Conservation (phyloP, 306 rosid species). For the Luffa aegyptiaca region DNA sequence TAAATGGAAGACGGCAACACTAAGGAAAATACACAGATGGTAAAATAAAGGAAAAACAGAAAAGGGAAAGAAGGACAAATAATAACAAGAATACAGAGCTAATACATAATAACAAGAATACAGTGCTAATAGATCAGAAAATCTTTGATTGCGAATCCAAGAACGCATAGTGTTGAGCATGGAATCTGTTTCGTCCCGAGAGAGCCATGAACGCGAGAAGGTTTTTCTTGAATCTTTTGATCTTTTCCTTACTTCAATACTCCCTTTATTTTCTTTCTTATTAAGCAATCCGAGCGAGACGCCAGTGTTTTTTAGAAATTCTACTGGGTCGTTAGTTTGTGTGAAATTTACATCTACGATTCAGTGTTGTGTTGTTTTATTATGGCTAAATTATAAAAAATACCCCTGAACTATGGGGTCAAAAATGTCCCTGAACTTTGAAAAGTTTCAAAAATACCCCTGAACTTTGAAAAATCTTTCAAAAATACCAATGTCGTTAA, state of each 20-base stretch:
- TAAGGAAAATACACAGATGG: too few species aligned
- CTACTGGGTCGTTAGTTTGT: neutral
- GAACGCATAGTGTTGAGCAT: neutral
- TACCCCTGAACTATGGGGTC: too few species aligned
- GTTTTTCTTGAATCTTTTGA: slow-evolving; percentile 13
- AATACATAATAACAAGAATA: too few species aligned
- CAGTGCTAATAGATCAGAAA: neutral
- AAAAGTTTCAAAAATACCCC: too few species aligned
- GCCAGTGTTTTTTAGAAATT: neutral
- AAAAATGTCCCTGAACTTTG: too few species aligned
- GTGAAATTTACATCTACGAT: neutral
- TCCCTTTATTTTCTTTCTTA: neutral
- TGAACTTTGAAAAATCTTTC: too few species aligned
- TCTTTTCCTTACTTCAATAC: neutral
- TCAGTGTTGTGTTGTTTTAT: neutral
- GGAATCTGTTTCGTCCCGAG: neutral
- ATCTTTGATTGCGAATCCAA: neutral
- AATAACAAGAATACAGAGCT: too few species aligned
- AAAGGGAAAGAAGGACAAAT: too few species aligned
- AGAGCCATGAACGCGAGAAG: slow-evolving; percentile 44
- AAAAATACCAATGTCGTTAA: too few species aligned
- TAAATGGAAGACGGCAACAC: too few species aligned
- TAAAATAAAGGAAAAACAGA: too few species aligned
- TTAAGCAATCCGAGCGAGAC: neutral
- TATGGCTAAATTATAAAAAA: too few species aligned